phyloP scores from a whole-genome alignment of 2,329 filamentous ascomycete genomes.

The Cyphellophora attinorum region DNA sequence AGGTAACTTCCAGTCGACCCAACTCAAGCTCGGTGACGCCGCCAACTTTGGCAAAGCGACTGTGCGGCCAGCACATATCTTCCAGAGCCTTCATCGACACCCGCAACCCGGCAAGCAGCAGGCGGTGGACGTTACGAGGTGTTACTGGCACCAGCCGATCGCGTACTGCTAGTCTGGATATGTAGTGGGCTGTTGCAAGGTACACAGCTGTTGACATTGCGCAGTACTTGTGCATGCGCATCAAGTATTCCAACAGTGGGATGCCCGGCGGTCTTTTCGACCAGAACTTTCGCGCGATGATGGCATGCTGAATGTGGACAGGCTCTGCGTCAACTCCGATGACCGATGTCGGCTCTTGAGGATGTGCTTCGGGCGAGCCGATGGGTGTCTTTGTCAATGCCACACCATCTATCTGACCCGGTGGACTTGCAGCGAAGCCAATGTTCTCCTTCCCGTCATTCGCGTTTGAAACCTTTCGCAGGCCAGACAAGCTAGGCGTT shows the following conservation, averaged over 20 bases:
- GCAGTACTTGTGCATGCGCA: conserved; percentile 80
- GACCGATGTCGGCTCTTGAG: conserved; percentile 38
- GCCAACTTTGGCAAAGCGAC: conserved; percentile 74
- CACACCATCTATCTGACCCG: conserved; percentile 28
- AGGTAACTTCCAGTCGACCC: conserved; percentile 76
- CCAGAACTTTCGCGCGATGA: conserved; percentile 88
- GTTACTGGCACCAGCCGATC: conserved; percentile 75
- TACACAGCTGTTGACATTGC: conserved; percentile 92
- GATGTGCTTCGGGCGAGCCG: conserved; percentile 41
- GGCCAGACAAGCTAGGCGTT: conserved; percentile 5
- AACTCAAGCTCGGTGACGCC: conserved; percentile 77
- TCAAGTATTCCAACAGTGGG: conserved; percentile 71
- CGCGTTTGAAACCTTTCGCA: conserved; percentile 7
- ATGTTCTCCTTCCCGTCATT: conserved; percentile 17
- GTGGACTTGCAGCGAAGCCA: conserved; percentile 6
- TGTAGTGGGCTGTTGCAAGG: conserved; percentile 78
- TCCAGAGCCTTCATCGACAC: conserved; percentile 95
- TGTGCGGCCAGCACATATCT: conserved; percentile 78
- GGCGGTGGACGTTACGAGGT: conserved; percentile 71
- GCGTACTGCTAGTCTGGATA: conserved; percentile 68
- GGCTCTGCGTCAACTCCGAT: conserved; percentile 59
- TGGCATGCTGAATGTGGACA: conserved; percentile 67
- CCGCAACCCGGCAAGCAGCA: conserved; percentile 72
- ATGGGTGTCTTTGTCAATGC: conserved; percentile 27
- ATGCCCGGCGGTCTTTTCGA: conserved; percentile 80